These are phyloP conservation scores for Santalum album DNA, from an alignment of 164 flowering plant species.

Conservation along the genomic window DNA sequence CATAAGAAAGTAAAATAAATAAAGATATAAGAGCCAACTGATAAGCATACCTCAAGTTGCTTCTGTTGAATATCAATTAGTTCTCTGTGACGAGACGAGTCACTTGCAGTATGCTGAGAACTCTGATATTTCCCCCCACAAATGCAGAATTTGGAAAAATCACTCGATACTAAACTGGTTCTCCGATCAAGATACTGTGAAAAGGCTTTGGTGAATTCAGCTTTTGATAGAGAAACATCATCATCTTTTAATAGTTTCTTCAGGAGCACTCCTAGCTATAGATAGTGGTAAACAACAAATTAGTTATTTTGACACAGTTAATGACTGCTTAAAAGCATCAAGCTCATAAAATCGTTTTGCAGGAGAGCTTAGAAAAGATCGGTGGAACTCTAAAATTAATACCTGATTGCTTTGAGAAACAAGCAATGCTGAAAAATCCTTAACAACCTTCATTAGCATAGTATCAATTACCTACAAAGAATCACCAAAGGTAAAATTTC, in stretches of 20 bases:
- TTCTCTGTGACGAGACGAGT: constrained; percentile 19
- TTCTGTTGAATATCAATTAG: constrained; percentile 36
- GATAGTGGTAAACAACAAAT: constrained; percentile 4
- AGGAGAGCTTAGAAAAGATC: neutral
- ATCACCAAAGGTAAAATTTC: neutral
- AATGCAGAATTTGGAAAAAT: constrained; percentile 40
- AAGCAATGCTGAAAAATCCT: constrained; percentile 52
- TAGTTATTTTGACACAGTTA: neutral
- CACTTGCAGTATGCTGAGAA: constrained; percentile 4
- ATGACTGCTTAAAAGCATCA: neutral
- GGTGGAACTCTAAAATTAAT: neutral
- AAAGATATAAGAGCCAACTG: neutral
- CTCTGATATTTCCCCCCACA: constrained; percentile 43
- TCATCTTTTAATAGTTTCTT: constrained; percentile 46
- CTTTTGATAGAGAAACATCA: constrained; percentile 27
- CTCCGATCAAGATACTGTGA: constrained; percentile 41
- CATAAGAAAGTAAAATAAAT: too few species aligned
- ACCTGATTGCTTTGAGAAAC: constrained; percentile 71
- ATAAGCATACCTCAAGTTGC: constrained; percentile 48
- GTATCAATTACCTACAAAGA: constrained; percentile 59
- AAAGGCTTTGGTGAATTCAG: constrained; percentile 50
- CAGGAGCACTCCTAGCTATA: constrained; percentile 55
- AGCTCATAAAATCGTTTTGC: neutral
- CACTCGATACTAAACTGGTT: constrained; percentile 27
- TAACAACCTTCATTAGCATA: constrained; percentile 50